These are phyloP conservation scores for Coelastrella sp. DNA, from an alignment of 139 green algal genomes.

Conservation along the genomic window DNA sequence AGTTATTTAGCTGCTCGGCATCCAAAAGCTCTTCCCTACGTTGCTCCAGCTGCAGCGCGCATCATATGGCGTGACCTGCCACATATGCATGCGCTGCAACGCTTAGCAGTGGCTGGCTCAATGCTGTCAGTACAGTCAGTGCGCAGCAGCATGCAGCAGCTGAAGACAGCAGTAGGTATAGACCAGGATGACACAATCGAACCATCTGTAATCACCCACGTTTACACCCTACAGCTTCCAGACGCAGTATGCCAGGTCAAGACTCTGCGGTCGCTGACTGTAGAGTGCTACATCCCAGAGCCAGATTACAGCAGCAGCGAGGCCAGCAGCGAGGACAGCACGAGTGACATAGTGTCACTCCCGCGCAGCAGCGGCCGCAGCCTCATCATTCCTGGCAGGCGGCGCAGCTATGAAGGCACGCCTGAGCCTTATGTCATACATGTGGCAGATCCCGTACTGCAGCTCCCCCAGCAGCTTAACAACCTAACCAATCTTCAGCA, in stretches of 20 bases:
- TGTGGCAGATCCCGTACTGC: background rate
- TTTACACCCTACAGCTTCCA: slow-evolving; percentile 11
- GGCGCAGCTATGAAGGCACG: slow-evolving; percentile 30
- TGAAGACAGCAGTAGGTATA: background rate
- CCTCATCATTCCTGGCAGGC: background rate
- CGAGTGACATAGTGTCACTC: too few species aligned
- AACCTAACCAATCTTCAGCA: background rate
- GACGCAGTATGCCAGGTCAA: slow-evolving; percentile 17
- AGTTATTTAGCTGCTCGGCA: background rate
- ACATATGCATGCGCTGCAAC: background rate
- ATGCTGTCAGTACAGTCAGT: slow-evolving; percentile 12
- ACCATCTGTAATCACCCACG: background rate
- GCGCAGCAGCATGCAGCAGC: background rate
- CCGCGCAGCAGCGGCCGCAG: slow-evolving; percentile 18
- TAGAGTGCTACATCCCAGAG: slow-evolving; percentile 3
- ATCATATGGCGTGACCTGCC: slow-evolving; percentile 21
- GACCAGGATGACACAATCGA: background rate
- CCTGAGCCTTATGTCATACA: background rate
- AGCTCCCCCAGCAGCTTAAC: background rate
- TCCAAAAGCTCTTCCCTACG: background rate
- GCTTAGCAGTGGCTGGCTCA: background rate
- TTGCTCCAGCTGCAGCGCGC: background rate
- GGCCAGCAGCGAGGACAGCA: too few species aligned
- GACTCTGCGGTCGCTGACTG: background rate
- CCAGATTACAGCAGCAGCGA: background rate